These are phyloP conservation scores for Cupressus sempervirens DNA, from an alignment of 75 land plant genomes.

Conservation along the genomic window DNA sequence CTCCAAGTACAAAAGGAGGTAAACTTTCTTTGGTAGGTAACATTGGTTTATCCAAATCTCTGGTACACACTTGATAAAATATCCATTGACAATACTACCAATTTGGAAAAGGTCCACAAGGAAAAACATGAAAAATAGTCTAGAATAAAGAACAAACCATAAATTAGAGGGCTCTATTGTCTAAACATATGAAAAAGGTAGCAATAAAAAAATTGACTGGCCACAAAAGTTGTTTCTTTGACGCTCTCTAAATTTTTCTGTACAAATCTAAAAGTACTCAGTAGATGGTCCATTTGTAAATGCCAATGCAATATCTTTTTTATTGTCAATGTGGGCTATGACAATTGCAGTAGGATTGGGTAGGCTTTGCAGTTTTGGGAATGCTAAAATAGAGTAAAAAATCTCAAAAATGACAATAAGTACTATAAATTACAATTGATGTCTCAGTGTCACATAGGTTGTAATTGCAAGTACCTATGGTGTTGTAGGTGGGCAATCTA, in stretches of 20 bases:
- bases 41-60: too few relatives aligned
- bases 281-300: not conserved
- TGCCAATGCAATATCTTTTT: not conserved
- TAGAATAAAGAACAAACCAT: not conserved
- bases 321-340: not conserved
- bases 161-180: not conserved
- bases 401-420: not conserved
- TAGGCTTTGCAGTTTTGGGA: not conserved
- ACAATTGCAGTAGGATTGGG: not conserved
- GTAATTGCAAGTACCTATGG: not conserved
- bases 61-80: too few relatives aligned
- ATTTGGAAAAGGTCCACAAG: too few relatives aligned
- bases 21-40: too few relatives aligned
- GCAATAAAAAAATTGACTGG: not conserved
- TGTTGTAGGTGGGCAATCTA: not conserved
- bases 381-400: not conserved
- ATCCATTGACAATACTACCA: too few relatives aligned
- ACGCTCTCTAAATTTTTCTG: not conserved
- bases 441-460: not conserved
- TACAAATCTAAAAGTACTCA: not conserved
- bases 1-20: too few relatives aligned
- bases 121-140: too few relatives aligned
- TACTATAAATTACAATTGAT: conserved; percentile 1
- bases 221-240: not conserved
- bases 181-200: not conserved